A percentile compares a stretch with the other conserved stretches of the same genome.
phyloP scores from a whole-genome alignment of 495 filamentous ascomycete genomes.

The Glutinoglossum americanum region DNA sequence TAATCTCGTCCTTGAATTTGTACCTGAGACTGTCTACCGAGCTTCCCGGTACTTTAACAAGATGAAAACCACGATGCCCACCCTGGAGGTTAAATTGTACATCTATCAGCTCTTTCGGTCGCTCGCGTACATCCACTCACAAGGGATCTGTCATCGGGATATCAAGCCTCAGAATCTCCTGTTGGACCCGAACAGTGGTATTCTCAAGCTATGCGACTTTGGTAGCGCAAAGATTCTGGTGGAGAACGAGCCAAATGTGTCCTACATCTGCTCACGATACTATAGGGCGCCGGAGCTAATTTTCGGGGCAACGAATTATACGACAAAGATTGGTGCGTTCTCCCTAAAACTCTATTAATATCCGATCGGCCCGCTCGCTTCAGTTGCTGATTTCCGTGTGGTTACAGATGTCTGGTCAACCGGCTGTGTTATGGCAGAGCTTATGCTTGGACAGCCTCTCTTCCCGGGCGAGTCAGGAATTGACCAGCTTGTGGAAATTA shows the following conservation, averaged over 20 bases:
- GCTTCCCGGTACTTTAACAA: slow-evolving; percentile 99
- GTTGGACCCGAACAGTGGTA: slow-evolving; percentile 69
- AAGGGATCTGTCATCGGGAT: slow-evolving; percentile 96
- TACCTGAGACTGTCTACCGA: slow-evolving; percentile 94
- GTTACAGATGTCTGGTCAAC: slow-evolving; percentile 94
- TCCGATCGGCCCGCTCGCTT: not conserved
- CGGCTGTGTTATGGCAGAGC: slow-evolving; percentile 95
- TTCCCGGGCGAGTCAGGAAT: slow-evolving; percentile 99
- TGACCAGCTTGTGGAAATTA: slow-evolving; percentile 96
- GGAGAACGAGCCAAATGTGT: slow-evolving; percentile 97
- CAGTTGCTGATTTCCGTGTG: not conserved
- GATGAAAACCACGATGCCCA: slow-evolving; percentile 99
- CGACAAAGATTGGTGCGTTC: slow-evolving; percentile 88
- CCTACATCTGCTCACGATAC: slow-evolving; percentile 98
- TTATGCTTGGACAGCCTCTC: slow-evolving; percentile 95
- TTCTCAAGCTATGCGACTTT: slow-evolving; percentile 97
- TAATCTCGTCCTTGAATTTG: slow-evolving; percentile 93
- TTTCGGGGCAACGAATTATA: slow-evolving; percentile 98
- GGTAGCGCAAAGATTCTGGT: slow-evolving; percentile 97
- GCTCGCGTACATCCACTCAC: slow-evolving; percentile 95
- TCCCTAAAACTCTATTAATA: not conserved
- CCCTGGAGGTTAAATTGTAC: slow-evolving; percentile 95
- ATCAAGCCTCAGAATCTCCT: slow-evolving; percentile 98
- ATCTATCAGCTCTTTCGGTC: slow-evolving; percentile 99
- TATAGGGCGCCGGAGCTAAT: slow-evolving; percentile 96